Evolutionary conservation across 2,329 filamentous ascomycete species (phyloP).

Genomic region (Colletotrichum falcatum): DNA sequence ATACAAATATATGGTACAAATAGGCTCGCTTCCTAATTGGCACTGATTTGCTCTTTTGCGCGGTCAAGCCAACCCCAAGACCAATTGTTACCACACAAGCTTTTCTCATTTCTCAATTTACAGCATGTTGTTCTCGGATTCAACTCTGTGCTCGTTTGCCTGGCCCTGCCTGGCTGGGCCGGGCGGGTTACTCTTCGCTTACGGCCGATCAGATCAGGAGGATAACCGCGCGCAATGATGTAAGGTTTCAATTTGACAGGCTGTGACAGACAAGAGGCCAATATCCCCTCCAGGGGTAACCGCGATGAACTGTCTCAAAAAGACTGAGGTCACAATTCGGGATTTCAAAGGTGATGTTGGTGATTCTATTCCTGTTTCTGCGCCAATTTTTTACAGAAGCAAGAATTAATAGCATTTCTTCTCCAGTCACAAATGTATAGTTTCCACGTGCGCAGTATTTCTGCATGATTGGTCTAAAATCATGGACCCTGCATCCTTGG

Average conservation of each 20-base stretch:
- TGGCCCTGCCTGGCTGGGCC: too few species aligned
- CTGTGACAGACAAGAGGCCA: not conserved
- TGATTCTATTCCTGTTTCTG: not conserved
- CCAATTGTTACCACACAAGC: too few species aligned
- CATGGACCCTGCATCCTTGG: conserved; percentile 10
- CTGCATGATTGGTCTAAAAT: conserved; percentile 4
- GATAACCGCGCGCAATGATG: not conserved
- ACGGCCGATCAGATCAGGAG: not conserved
- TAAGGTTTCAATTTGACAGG: not conserved
- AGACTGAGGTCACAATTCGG: not conserved
- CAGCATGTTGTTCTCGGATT: too few species aligned
- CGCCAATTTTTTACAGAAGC: not conserved
- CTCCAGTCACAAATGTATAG: not conserved
- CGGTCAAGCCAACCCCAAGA: too few species aligned
- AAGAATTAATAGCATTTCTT: too few species aligned
- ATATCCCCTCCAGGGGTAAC: not conserved
- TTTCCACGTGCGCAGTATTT: conserved; percentile 7
- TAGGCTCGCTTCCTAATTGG: too few species aligned
- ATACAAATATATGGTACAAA: too few species aligned
- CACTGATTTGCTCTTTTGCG: too few species aligned
- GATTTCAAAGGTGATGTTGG: not conserved
- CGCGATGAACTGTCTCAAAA: not conserved
- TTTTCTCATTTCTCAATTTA: too few species aligned
- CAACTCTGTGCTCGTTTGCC: too few species aligned
- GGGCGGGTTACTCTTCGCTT: not conserved